phyloP scores from a whole-genome alignment of 75 land plant species.

The Cunninghamia lanceolata region DNA sequence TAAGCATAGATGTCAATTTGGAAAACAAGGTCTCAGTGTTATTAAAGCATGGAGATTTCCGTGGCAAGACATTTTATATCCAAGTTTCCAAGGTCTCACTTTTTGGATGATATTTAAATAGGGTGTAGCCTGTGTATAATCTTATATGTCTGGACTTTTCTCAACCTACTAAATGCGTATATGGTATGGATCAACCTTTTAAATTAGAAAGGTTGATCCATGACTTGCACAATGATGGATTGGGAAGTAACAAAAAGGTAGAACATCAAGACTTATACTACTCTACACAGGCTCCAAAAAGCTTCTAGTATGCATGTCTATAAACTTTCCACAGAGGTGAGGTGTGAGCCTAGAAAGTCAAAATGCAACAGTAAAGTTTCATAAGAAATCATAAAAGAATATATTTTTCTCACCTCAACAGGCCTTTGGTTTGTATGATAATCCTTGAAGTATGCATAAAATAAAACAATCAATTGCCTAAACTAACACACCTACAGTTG shows the following conservation, averaged over 20 bases:
- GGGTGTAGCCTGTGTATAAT: not conserved
- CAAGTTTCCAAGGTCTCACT: not conserved
- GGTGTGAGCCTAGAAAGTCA: not conserved
- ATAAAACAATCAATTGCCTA: not conserved
- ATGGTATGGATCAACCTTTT: not conserved
- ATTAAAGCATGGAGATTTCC: not conserved
- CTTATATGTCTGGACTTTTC: not conserved
- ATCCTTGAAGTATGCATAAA: not conserved
- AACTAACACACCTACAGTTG: not conserved
- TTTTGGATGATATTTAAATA: not conserved
- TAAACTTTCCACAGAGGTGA: slow-evolving; percentile 3
- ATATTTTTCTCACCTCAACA: not conserved
- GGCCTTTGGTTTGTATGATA: not conserved
- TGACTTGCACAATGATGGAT: not conserved
- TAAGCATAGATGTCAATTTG: not conserved
- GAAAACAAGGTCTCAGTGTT: not conserved
- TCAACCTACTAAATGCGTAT: not conserved
- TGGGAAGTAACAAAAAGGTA: not conserved
- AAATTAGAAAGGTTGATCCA: not conserved
- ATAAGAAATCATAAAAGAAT: not conserved
- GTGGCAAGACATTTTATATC: not conserved
- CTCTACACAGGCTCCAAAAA: not conserved
- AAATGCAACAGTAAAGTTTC: not conserved
- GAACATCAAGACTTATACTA: not conserved
- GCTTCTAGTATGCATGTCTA: not conserved